Percentiles rank a stretch among this genome's conserved stretches.
These are phyloP conservation scores for Aspergillus pseudotamarii DNA, from an alignment of 2,329 filamentous ascomycete genomes.

Conservation along the genomic window DNA sequence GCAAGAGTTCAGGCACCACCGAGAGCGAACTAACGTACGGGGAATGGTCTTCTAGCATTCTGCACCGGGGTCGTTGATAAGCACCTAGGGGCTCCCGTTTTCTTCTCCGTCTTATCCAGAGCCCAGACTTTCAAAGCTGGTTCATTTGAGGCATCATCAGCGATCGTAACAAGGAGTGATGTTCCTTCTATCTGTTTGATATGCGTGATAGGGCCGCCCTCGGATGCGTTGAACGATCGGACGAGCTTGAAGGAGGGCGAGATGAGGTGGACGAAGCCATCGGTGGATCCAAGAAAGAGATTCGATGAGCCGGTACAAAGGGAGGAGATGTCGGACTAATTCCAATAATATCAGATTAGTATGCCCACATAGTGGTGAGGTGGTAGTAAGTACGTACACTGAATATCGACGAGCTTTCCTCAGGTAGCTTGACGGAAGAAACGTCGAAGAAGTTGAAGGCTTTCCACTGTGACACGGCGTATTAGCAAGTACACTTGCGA, in stretches of 20 bases:
- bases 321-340: conserved; percentile 70
- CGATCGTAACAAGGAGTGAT: conserved; percentile 74
- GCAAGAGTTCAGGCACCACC: conserved; percentile 1
- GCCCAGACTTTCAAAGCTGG: conserved; percentile 97
- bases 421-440: conserved; percentile 74
- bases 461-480: conserved; percentile 75
- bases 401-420: conserved; percentile 78
- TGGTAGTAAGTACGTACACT: conserved; percentile 61
- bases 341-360: neutral
- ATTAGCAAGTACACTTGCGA: conserved; percentile 13
- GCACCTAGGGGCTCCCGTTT: conserved; percentile 85
- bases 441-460: conserved; percentile 99
- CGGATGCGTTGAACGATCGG: conserved; percentile 84
- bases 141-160: conserved; percentile 85
- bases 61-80: conserved; percentile 82
- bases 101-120: conserved; percentile 90
- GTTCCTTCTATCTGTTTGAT: conserved; percentile 92
- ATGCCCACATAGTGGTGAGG: neutral
- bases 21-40: conserved; percentile 55
- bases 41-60: conserved; percentile 90
- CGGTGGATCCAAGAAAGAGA: conserved; percentile 82
- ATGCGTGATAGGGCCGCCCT: conserved; percentile 74
- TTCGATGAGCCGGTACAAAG: conserved; percentile 85
- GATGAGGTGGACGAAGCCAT: conserved; percentile 86
- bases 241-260: conserved; percentile 85